Percentiles rank a stretch among this genome's conserved stretches.
Evolutionary conservation across 2,329 filamentous ascomycete genomes (phyloP).

Genomic region (Neopestalotiopsis sp.): DNA sequence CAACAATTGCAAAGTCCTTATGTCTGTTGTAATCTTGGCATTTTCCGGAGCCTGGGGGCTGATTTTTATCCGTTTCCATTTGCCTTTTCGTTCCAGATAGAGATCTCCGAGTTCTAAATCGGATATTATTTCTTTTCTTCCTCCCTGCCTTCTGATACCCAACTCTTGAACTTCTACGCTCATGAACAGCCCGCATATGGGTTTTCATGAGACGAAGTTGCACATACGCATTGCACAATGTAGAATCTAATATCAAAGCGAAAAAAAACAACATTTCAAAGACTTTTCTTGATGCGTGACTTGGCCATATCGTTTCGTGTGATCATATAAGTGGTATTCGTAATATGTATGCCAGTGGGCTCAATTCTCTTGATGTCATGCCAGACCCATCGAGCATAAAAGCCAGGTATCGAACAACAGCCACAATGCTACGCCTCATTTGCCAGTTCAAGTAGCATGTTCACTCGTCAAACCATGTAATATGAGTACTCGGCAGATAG

Average conservation of each 20-base stretch:
- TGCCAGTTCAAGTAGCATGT: neutral
- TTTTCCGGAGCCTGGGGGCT: conserved; percentile 10
- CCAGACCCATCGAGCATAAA: neutral
- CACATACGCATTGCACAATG: neutral
- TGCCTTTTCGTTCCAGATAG: neutral
- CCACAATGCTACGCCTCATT: no score
- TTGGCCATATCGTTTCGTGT: neutral
- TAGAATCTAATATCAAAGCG: neutral
- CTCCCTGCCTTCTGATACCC: conserved; percentile 2
- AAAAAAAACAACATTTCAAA: neutral
- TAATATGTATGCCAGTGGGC: neutral
- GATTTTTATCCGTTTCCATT: neutral
- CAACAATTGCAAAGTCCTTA: neutral
- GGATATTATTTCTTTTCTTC: neutral
- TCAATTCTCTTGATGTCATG: neutral
- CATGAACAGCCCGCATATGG: neutral
- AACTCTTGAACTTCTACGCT: neutral
- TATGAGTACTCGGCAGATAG: no score
- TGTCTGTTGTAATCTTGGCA: conserved; percentile 13
- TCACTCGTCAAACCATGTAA: no score
- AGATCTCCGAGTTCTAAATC: neutral
- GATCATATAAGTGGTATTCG: neutral
- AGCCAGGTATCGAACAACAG: no score
- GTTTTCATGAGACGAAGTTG: neutral
- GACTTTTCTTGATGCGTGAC: neutral